Evolutionary conservation across 2,329 filamentous ascomycete genomes (phyloP).

Genomic region (Aspergillus aculeatus): DNA sequence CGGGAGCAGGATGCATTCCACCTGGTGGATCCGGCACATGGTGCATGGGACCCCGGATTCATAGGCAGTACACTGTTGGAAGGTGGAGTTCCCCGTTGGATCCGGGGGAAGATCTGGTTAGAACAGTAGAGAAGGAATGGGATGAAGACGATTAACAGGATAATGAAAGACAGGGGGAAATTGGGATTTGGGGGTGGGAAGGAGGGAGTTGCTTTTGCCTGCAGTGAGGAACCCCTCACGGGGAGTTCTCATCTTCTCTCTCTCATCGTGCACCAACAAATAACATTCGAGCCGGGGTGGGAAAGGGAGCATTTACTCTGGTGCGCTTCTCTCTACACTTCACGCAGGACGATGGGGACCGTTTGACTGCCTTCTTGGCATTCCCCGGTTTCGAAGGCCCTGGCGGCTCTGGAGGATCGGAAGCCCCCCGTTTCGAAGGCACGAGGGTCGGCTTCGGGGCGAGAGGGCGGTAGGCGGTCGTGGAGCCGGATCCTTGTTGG

Average conservation of each 20-base stretch:
- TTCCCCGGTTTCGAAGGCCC: not conserved
- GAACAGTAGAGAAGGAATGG: too few relatives aligned
- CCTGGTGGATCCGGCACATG: not conserved
- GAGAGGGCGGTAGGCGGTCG: not conserved
- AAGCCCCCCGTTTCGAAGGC: not conserved
- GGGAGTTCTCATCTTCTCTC: too few relatives aligned
- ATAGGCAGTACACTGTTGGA: not conserved
- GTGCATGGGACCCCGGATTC: not conserved
- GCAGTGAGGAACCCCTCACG: too few relatives aligned
- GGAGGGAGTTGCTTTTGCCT: too few relatives aligned
- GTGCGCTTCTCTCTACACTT: not conserved
- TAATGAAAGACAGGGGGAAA: too few relatives aligned
- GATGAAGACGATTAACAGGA: too few relatives aligned
- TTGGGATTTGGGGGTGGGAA: too few relatives aligned
- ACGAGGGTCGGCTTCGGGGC: not conserved
- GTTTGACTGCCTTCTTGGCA: not conserved
- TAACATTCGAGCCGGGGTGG: too few relatives aligned
- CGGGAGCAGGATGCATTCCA: not conserved
- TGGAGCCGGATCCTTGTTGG: not conserved
- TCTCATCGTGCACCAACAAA: too few relatives aligned
- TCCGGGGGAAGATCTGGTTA: too few relatives aligned
- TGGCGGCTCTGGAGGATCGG: not conserved
- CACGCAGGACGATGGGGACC: not conserved
- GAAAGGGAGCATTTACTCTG: not conserved
- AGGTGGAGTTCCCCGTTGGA: too few relatives aligned